Evolutionary conservation across 495 filamentous ascomycete species (phyloP).

Genomic region (Penicillium fimorum): DNA sequence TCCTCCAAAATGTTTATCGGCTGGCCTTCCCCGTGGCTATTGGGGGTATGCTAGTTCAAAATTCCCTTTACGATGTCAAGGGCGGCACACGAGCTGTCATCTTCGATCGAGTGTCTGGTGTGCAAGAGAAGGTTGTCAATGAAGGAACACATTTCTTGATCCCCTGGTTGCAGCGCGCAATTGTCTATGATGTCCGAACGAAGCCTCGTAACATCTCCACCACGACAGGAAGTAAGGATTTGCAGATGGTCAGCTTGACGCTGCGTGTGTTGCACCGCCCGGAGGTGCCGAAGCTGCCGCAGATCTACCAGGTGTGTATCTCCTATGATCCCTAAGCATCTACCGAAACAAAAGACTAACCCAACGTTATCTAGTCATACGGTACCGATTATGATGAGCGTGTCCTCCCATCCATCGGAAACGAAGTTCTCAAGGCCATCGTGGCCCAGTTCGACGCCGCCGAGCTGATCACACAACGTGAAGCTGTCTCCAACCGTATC

Average conservation of each 20-base stretch:
- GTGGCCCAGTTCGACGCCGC: constrained; percentile 99
- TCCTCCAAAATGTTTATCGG: constrained; percentile 63
- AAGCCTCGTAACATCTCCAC: constrained; percentile 96
- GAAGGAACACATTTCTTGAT: constrained; percentile 97
- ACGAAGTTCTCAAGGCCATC: constrained; percentile 99
- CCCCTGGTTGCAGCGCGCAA: constrained; percentile 92
- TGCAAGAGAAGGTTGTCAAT: constrained; percentile 87
- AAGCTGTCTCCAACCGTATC: constrained; percentile 94
- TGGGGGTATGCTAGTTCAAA: constrained; percentile 59
- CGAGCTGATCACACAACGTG: constrained; percentile 98
- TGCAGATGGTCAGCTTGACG: constrained; percentile 99
- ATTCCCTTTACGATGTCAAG: constrained; percentile 93
- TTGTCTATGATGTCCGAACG: constrained; percentile 96
- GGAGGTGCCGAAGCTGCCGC: constrained; percentile 86
- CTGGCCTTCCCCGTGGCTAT: constrained; percentile 69
- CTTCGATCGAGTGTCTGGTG: constrained; percentile 91
- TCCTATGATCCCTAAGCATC: not conserved
- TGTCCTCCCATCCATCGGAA: constrained; percentile 98
- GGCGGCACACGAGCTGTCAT: constrained; percentile 94
- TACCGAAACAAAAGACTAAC: not conserved
- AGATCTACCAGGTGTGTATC: constrained; percentile 91
- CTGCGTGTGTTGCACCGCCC: constrained; percentile 92
- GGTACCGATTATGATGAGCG: constrained; percentile 98
- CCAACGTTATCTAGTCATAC: constrained; percentile 52
- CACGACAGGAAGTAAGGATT: constrained; percentile 97